These are phyloP conservation scores for Periconia sp. DNA, from an alignment of 2,329 filamentous ascomycete genomes.

Conservation along the genomic window DNA sequence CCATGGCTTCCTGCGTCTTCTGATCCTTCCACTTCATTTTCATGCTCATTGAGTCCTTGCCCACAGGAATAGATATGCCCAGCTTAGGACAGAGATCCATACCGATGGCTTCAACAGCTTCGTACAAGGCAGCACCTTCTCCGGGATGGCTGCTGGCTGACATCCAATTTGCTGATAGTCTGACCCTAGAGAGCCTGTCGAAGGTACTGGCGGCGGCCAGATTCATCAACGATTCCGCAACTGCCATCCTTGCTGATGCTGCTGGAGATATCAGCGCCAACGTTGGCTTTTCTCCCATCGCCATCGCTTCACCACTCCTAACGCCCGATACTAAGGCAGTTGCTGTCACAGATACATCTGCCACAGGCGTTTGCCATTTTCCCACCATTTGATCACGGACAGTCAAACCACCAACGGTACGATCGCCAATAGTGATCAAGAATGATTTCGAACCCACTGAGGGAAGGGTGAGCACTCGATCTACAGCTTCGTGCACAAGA, in stretches of 20 bases:
- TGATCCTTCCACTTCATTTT: conserved; percentile 92
- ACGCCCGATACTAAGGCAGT: conserved; percentile 77
- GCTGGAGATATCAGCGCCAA: conserved; percentile 88
- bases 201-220: conserved; percentile 79
- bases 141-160: conserved; percentile 92
- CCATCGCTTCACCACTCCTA: conserved; percentile 92
- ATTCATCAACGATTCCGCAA: conserved; percentile 92
- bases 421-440: conserved; percentile 94
- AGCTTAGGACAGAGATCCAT: conserved; percentile 89
- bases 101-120: conserved; percentile 91
- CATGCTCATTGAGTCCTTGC: conserved; percentile 99
- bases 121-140: conserved; percentile 89
- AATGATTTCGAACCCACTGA: conserved; percentile 97
- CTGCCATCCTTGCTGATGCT: conserved; percentile 94
- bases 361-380: conserved; percentile 92
- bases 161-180: conserved; percentile 99
- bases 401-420: conserved; percentile 87
- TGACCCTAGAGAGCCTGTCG: conserved; percentile 77
- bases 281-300: conserved; percentile 91
- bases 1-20: conserved; percentile 70
- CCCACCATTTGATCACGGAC: conserved; percentile 95
- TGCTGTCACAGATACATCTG: conserved; percentile 91
- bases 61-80: conserved; percentile 93
- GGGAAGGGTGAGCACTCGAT: conserved; percentile 82
- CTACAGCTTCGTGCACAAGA: conserved; percentile 71